Conservation (phyloP, 2,329 filamentous ascomycete genomes). For the Periconia sp. region DNA sequence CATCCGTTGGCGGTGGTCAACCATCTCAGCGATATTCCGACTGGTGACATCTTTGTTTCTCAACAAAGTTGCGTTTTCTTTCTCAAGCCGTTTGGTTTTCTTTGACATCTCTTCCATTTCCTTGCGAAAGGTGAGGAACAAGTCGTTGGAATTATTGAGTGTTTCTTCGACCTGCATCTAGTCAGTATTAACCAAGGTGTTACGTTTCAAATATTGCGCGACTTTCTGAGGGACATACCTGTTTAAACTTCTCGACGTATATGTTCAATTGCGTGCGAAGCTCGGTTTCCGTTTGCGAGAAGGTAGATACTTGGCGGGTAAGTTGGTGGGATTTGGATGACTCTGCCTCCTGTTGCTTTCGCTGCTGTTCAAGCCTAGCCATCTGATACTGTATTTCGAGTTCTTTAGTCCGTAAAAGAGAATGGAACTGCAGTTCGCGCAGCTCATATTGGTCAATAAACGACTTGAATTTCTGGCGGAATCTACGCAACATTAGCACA, state of each 20-base stretch:
- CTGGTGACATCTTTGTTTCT: constrained; percentile 93
- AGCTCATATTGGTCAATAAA: constrained; percentile 96
- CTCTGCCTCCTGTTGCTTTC: constrained; percentile 84
- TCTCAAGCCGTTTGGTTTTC: constrained; percentile 95
- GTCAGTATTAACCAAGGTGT: constrained; percentile 50
- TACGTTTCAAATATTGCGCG: constrained; percentile 21
- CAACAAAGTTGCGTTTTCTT: constrained; percentile 89
- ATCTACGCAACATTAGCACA: constrained; percentile 39
- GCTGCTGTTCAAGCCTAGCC: constrained; percentile 85
- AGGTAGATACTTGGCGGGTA: constrained; percentile 88
- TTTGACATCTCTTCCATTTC: constrained; percentile 99
- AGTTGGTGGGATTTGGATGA: constrained; percentile 77
- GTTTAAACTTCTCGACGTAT: constrained; percentile 99
- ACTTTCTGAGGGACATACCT: constrained; percentile 62
- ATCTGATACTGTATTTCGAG: constrained; percentile 92
- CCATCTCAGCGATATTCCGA: constrained; percentile 95
- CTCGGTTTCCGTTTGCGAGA: constrained; percentile 94
- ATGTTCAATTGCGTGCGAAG: constrained; percentile 94
- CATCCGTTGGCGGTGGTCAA: constrained; percentile 80
- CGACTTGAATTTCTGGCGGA: constrained; percentile 83
- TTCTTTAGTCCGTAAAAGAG: constrained; percentile 89
- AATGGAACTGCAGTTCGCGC: constrained; percentile 91
- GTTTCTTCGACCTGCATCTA: constrained; percentile 90
- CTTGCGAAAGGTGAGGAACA: constrained; percentile 95
- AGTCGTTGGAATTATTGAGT: constrained; percentile 95